Base-by-base conservation (phyloP, 495 filamentous ascomycete genomes). In the Endocarpon pusillum region DNA sequence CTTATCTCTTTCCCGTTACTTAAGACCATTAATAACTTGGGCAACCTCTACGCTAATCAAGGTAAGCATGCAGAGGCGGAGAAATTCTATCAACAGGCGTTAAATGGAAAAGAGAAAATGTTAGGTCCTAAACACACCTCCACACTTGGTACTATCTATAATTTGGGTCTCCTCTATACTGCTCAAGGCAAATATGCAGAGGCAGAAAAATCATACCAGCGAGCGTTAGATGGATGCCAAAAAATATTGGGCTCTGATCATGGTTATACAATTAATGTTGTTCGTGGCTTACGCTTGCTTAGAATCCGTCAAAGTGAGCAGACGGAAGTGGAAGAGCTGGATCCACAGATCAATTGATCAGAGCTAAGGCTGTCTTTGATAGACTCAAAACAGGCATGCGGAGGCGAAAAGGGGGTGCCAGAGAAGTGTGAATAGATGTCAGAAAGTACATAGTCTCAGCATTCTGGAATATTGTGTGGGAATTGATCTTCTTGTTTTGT, bases 381-480 rank as follows among this genome's bases (percentile, higher is more conserved):
- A 4, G 41, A 55, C 35, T 19, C 48, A 51, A 42, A 42, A 44
- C 20, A 47, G 46, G 41, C 36, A 48, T 5, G 33, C 10, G 19
- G 46, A 54, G 38, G 48, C 52, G 28, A 44, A 56, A 48, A 16
- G 42, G 22, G 47, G 50, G 39, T 50, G 45, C 32, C 33, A 44
- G 35, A 42, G 42, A 19, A 54, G 47, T 26, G 40, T 59, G 18
- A 12, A 44, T 43, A 47, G 48, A 11, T 35, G 40, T 3, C 44
- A 51, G 38, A 49, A 48, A 34, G 37, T 39, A 7, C n/a, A n/a
- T n/a, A n/a, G n/a, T n/a, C n/a, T n/a, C n/a, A n/a, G n/a, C n/a
- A n/a, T n/a, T n/a, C n/a, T n/a, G n/a, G n/a, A n/a, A n/a, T n/a
- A n/a, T n/a, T n/a, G n/a, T n/a, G n/a, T n/a, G n/a, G n/a, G n/a